phyloP scores from a whole-genome alignment of 305 asterid genomes.

The Fraxinus paxiana region DNA sequence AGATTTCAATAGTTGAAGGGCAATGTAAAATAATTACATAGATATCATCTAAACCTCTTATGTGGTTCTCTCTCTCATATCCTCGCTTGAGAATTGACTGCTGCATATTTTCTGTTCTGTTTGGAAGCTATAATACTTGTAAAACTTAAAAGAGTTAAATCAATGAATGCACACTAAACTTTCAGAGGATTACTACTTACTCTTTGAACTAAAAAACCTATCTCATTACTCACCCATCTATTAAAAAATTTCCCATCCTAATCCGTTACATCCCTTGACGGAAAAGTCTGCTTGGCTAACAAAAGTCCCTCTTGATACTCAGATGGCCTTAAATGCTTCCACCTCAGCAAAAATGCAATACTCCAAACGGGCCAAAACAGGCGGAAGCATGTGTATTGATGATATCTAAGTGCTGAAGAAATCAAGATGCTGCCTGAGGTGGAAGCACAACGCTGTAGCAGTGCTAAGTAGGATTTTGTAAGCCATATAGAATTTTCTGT shows the following conservation, averaged over 20 bases:
- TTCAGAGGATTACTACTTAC: not conserved
- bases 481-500: not conserved
- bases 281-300: not conserved
- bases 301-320: not conserved
- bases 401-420: not conserved
- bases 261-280: not conserved
- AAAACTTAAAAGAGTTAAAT: not conserved
- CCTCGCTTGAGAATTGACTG: not conserved
- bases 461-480: not conserved
- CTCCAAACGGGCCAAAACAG: not conserved
- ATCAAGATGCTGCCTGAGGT: not conserved
- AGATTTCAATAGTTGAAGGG: not conserved
- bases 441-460: not conserved
- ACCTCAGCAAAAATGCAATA: not conserved
- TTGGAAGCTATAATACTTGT: not conserved
- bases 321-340: not conserved
- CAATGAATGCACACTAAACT: not conserved
- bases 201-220: not conserved
- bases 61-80: not conserved
- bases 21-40: not conserved
- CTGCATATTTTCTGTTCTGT: not conserved
- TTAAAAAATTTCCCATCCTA: not conserved
- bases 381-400: not conserved
- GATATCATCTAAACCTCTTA: not conserved
- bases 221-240: not conserved